A percentile compares a stretch with the other conserved stretches of the same genome.
These are phyloP conservation scores for Eucommia ulmoides DNA, from an alignment of 257 asterid genomes.

Conservation along the genomic window DNA sequence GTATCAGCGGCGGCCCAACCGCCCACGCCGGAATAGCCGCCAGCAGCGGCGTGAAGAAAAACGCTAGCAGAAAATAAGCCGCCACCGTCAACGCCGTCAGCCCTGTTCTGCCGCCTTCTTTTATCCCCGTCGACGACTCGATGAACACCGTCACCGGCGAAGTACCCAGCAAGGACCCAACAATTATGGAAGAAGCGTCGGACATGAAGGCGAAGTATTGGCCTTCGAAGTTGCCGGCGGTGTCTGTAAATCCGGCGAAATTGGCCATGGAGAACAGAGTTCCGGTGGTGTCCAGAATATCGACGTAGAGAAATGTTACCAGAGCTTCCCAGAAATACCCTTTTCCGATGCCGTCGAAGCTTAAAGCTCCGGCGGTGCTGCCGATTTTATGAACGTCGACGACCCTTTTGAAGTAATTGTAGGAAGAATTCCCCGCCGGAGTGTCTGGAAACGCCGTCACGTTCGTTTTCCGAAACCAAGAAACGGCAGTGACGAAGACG, in stretches of 20 bases:
- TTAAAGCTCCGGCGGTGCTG: constrained; percentile 71
- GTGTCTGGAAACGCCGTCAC: constrained; percentile 65
- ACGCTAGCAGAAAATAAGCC: constrained; percentile 55
- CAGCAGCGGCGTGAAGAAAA: constrained; percentile 82
- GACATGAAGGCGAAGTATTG: constrained; percentile 92
- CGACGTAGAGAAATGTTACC: constrained; percentile 70
- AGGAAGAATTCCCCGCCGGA: constrained; percentile 50
- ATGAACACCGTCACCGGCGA: constrained; percentile 85
- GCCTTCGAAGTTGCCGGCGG: constrained; percentile 66
- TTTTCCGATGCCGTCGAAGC: constrained; percentile 51
- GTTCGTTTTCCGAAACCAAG: constrained; percentile 74
- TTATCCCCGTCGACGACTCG: constrained; percentile 90
- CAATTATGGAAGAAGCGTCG: constrained; percentile 69
- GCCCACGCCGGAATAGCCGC: constrained; percentile 98
- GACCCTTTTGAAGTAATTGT: constrained; percentile 46
- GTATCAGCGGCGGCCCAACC: constrained; percentile 88
- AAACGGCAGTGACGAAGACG: constrained; percentile 69
- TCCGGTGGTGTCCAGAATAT: constrained; percentile 80
- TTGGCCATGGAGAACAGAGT: constrained; percentile 80
- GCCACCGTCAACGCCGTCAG: constrained; percentile 87
- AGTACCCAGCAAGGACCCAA: constrained; percentile 78
- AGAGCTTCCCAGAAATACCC: constrained; percentile 78
- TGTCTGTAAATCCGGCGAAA: constrained; percentile 75
- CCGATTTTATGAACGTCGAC: constrained; percentile 64
- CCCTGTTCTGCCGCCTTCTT: constrained; percentile 94